Percentiles rank a stretch among this genome's conserved stretches.
phyloP scores from a whole-genome alignment of 177 flowering plant genomes.

The Vitis hybrid region DNA sequence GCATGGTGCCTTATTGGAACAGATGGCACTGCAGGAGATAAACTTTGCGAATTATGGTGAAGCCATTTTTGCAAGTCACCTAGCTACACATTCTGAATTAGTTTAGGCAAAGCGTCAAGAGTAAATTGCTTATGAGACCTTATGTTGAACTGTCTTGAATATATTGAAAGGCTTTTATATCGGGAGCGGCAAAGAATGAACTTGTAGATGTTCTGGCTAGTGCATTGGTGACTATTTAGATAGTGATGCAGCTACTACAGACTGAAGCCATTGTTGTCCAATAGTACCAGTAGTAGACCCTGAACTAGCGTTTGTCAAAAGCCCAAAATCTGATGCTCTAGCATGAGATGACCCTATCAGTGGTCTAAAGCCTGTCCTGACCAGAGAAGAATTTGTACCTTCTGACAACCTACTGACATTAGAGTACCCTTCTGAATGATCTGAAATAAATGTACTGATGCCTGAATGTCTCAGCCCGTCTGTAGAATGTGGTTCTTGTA shows the following conservation, averaged over 20 bases:
- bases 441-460: constrained; percentile 10
- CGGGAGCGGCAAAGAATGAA: constrained; percentile 3
- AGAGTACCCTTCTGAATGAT: constrained; percentile 32
- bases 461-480: constrained; percentile 24
- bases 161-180: too few species aligned
- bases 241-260: constrained; percentile 43
- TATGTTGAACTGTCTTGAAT: too few species aligned
- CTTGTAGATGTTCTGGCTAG: constrained; percentile 35
- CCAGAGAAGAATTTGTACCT: constrained; percentile 29
- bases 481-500: constrained; percentile 24
- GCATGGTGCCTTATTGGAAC: too few species aligned
- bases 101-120: too few species aligned
- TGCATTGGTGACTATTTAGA: constrained; percentile 40
- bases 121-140: too few species aligned
- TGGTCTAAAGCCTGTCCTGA: constrained; percentile 20
- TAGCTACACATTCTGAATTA: too few species aligned
- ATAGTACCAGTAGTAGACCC: constrained; percentile 11
- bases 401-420: constrained; percentile 29
- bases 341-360: too few species aligned
- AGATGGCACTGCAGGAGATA: too few species aligned
- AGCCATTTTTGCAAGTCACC: too few species aligned
- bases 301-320: too few species aligned
- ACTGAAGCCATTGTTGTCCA: constrained; percentile 36
- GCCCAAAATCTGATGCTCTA: too few species aligned
- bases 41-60: too few species aligned